Percentiles rank a stretch among this genome's conserved stretches.
Conservation (phyloP, 345 rosid species). For the Noccaea bulbosa region DNA sequence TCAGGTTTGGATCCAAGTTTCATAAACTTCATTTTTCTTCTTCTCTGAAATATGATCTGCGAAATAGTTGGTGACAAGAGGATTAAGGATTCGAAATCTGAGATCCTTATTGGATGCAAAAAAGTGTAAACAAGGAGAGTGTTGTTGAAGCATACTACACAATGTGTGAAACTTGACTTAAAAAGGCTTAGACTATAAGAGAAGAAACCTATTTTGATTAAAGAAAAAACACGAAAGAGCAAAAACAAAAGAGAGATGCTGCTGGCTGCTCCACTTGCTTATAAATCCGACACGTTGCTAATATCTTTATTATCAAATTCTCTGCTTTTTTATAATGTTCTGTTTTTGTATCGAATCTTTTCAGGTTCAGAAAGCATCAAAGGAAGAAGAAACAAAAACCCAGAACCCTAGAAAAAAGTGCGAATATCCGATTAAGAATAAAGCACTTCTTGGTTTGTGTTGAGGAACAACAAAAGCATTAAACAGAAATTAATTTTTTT, state of each 20-base stretch:
- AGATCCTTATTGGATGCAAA: slow-evolving; percentile 47
- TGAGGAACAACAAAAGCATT: slow-evolving; percentile 27
- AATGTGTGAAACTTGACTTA: slow-evolving; percentile 31
- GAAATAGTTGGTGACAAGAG: slow-evolving; percentile 9
- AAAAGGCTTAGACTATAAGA: slow-evolving; percentile 30
- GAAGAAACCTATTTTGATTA: slow-evolving; percentile 37
- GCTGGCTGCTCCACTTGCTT: slow-evolving; percentile 35
- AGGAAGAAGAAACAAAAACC: slow-evolving; percentile 45
- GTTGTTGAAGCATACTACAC: slow-evolving; percentile 28
- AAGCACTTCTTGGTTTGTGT: slow-evolving; percentile 44
- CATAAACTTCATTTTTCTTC: slow-evolving; percentile 75
- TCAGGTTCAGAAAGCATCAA: slow-evolving; percentile 45
- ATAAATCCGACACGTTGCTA: slow-evolving; percentile 37
- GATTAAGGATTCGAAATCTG: slow-evolving; percentile 19
- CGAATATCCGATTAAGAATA: slow-evolving; percentile 39
- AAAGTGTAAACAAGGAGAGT: slow-evolving; percentile 39
- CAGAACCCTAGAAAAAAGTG: slow-evolving; percentile 44
- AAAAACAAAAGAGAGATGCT: slow-evolving; percentile 25
- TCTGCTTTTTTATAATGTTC: slow-evolving; percentile 23
- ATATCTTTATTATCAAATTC: slow-evolving; percentile 31
- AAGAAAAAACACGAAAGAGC: slow-evolving; percentile 30
- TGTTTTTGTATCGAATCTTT: slow-evolving; percentile 38
- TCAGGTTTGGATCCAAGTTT: slow-evolving; percentile 95
- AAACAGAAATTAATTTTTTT: slow-evolving; percentile 1
- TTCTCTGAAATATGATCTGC: slow-evolving; percentile 19